Percentiles rank a stretch among this genome's conserved stretches.
These are phyloP conservation scores for Cubamyces lactineus DNA, from an alignment of 768 basidiomycete species.

Conservation along the genomic window DNA sequence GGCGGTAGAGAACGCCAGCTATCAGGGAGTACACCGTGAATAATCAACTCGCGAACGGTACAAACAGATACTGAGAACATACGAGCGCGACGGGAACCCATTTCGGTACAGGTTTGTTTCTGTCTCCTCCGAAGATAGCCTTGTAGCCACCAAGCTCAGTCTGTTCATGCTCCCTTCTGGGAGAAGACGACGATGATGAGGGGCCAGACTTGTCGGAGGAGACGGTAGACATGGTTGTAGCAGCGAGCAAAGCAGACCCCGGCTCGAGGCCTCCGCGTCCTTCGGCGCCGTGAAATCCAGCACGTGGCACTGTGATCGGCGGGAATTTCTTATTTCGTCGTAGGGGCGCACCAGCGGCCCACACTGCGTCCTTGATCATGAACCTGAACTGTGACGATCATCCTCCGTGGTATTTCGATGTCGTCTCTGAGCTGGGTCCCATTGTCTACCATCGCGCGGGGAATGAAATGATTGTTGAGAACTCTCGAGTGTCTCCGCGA, in stretches of 20 bases:
- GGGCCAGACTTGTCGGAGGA: neutral
- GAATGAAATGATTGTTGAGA: no score
- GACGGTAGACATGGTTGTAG: neutral
- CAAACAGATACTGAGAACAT: constrained; percentile 1
- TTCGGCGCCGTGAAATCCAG: no score
- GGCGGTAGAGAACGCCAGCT: constrained; percentile 38
- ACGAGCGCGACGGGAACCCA: constrained; percentile 39
- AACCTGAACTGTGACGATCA: no score
- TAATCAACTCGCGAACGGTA: neutral
- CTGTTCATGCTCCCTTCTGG: neutral
- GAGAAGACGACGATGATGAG: neutral
- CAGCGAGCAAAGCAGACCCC: neutral
- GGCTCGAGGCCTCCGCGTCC: neutral
- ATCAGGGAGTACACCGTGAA: neutral
- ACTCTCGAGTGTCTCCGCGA: no score
- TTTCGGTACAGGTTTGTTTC: constrained; percentile 28
- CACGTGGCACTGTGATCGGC: neutral
- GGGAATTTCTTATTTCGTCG: no score
- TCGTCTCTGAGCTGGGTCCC: no score
- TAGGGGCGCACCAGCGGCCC: no score
- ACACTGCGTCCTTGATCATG: no score
- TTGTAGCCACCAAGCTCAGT: neutral
- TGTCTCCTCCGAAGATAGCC: constrained; percentile 12
- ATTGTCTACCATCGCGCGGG: no score
- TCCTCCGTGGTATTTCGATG: no score